These are phyloP conservation scores for Chlamydomonas sp. DNA, from an alignment of 139 green algal genomes.

Conservation along the genomic window DNA sequence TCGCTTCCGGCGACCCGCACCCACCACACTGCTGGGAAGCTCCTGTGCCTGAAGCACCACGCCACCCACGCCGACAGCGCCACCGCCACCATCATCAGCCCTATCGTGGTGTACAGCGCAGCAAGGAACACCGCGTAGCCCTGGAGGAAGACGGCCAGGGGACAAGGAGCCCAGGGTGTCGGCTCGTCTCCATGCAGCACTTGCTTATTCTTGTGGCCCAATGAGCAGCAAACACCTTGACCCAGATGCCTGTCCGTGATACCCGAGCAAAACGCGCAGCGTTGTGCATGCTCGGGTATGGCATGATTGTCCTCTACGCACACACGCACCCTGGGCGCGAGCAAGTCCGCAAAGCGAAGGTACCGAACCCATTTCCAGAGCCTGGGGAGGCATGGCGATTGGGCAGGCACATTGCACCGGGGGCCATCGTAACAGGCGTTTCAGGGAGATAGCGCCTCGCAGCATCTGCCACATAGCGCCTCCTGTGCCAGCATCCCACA, in stretches of 20 bases:
- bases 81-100: constrained; percentile 17
- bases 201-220: too few species aligned
- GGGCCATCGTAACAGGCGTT: too few species aligned
- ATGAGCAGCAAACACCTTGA: too few species aligned
- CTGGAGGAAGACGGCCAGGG: not conserved
- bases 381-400: not conserved
- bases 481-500: not conserved
- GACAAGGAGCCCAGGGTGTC: too few species aligned
- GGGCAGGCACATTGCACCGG: too few species aligned
- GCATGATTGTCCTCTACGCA: too few species aligned
- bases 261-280: too few species aligned
- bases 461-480: not conserved
- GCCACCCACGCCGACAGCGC: constrained; percentile 51
- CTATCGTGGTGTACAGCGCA: constrained; percentile 11
- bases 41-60: constrained; percentile 61
- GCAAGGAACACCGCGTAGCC: constrained; percentile 32
- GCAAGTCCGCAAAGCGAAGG: constrained; percentile 7
- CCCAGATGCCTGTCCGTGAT: too few species aligned
- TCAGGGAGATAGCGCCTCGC: too few species aligned
- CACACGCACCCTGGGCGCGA: constrained; percentile 1
- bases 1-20: not conserved
- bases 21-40: constrained; percentile 58
- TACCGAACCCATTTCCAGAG: constrained; percentile 25
- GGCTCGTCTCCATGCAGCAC: too few species aligned
- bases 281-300: too few species aligned